Evolutionary conservation across 306 rosid genomes (phyloP).

Genomic region (Corylus avellana): DNA sequence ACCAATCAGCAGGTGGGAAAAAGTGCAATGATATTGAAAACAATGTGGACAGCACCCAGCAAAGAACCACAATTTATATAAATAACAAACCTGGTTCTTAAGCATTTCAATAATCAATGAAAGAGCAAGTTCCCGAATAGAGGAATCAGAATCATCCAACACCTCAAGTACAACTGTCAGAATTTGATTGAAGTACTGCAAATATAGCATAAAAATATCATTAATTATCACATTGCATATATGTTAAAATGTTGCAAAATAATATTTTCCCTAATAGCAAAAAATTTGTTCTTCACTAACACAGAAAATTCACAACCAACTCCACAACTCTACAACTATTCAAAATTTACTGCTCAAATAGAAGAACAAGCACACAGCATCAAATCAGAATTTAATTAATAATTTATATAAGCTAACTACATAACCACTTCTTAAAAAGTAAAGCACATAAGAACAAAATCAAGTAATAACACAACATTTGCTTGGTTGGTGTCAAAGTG

Average conservation of each 20-base stretch:
- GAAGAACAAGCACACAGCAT: not conserved
- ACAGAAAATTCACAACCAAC: conserved; percentile 1
- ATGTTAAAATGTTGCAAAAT: conserved; percentile 13
- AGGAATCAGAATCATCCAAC: conserved; percentile 82
- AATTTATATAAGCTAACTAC: not conserved
- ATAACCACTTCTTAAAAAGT: not conserved
- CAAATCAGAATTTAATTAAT: not conserved
- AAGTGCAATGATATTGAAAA: not conserved
- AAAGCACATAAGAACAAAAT: not conserved
- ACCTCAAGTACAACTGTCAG: conserved; percentile 89
- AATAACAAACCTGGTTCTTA: conserved; percentile 72
- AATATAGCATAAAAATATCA: conserved; percentile 33
- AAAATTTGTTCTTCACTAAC: conserved; percentile 13
- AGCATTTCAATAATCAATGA: conserved; percentile 82
- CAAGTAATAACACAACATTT: not conserved
- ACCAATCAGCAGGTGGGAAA: conserved; percentile 2
- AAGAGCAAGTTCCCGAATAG: conserved; percentile 82
- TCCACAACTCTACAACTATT: not conserved
- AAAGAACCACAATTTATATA: not conserved
- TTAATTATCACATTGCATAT: conserved; percentile 21
- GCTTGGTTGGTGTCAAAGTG: not conserved
- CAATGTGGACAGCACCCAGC: conserved; percentile 16
- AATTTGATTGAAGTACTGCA: conserved; percentile 99
- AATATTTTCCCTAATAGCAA: conserved; percentile 3
- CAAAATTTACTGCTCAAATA: not conserved